A percentile compares a stretch with the other conserved stretches of the same genome.
Conservation (phyloP, 805 yeast genomes). For the Candida hispaniensis region DNA sequence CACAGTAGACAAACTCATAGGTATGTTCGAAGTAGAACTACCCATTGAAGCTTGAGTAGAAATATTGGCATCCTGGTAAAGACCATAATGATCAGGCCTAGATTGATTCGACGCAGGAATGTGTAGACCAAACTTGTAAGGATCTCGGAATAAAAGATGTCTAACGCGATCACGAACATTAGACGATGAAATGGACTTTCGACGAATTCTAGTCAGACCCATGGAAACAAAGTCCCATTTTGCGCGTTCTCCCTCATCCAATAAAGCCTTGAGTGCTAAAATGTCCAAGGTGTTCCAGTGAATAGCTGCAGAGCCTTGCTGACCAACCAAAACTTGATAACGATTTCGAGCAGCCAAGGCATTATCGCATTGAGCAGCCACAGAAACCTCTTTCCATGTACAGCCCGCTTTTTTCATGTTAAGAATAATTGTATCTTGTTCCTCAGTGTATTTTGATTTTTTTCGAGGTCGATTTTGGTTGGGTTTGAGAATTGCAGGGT, state of each 20-base stretch:
- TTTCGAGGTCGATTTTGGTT: conserved; percentile 43
- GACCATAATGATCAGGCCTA: too few relatives aligned
- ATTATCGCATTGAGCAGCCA: conserved; percentile 49
- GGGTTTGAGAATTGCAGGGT: too few relatives aligned
- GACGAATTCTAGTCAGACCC: conserved; percentile 44
- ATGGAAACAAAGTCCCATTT: conserved; percentile 57
- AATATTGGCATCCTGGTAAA: too few relatives aligned
- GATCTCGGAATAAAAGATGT: conserved; percentile 43
- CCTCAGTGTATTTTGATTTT: conserved; percentile 56
- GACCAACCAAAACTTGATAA: conserved; percentile 72
- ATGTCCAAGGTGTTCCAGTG: conserved; percentile 54
- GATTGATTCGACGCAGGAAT: too few relatives aligned
- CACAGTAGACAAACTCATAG: too few relatives aligned
- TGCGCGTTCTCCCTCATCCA: conserved; percentile 61
- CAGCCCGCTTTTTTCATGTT: conserved; percentile 51
- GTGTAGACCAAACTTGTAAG: too few relatives aligned
- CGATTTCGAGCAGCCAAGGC: conserved; percentile 66
- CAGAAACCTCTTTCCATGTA: conserved; percentile 67
- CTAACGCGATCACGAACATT: conserved; percentile 48
- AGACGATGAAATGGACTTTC: conserved; percentile 39
- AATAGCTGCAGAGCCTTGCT: conserved; percentile 64
- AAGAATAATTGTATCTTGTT: conserved; percentile 58
- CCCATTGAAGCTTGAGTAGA: too few relatives aligned
- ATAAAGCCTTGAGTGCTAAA: conserved; percentile 36
- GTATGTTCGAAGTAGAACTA: too few relatives aligned